These are phyloP conservation scores for Boletus putidus DNA, from an alignment of 1,284 basidiomycete genomes.

Conservation along the genomic window DNA sequence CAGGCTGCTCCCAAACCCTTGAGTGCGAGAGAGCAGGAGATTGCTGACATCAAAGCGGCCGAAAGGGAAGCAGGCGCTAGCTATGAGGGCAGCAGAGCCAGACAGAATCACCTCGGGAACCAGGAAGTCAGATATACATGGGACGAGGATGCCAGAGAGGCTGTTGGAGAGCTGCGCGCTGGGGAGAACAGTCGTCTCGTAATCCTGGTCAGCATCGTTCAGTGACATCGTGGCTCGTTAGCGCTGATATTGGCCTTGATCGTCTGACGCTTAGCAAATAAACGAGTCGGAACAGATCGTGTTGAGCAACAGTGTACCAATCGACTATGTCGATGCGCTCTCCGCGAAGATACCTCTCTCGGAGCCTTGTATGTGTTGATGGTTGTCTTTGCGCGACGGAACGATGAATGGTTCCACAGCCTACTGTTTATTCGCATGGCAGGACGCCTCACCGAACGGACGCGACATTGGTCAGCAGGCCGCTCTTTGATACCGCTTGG, in stretches of 20 bases:
- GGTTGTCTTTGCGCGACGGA: constrained; percentile 6
- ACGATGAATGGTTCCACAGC: constrained; percentile 37
- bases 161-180: constrained; percentile 56
- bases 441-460: constrained; percentile 46
- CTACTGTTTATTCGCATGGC: constrained; percentile 77
- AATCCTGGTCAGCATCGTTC: constrained; percentile 51
- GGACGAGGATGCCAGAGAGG: constrained; percentile 61
- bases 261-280: constrained; percentile 57
- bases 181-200: constrained; percentile 56
- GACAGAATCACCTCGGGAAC: constrained; percentile 57
- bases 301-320: constrained; percentile 38
- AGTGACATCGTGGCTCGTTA: not conserved
- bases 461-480: constrained; percentile 56
- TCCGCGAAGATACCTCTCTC: constrained; percentile 51
- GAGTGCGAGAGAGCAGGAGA: constrained; percentile 77
- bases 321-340: constrained; percentile 47
- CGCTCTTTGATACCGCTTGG: not conserved
- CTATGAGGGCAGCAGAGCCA: constrained; percentile 58
- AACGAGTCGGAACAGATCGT: constrained; percentile 60
- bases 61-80: constrained; percentile 56
- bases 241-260: constrained; percentile 1
- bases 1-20: constrained; percentile 76
- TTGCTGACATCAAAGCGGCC: constrained; percentile 71
- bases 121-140: constrained; percentile 59
- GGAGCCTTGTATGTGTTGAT: constrained; percentile 47